Base-by-base conservation (phyloP, 305 asterid genomes). In the Plantago lanceolata region DNA sequence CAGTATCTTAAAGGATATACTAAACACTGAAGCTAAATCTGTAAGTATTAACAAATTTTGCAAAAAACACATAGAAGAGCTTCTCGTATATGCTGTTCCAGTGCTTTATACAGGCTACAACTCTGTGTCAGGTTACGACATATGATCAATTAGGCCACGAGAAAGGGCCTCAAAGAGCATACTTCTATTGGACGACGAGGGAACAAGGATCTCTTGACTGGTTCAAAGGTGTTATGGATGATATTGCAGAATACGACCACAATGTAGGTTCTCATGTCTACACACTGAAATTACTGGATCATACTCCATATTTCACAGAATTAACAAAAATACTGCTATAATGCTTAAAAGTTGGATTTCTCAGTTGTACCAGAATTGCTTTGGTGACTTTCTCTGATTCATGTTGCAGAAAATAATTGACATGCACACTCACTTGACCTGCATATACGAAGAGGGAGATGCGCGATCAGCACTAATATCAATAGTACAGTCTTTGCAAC, bases 211-310 rank as follows among this genome's bases (percentile, higher is more conserved):
- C 93, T 2, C 89, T 92, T 29, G 96, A 92, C 21, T 92, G 98
- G 97, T 92, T 92, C 68, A 92, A 87, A 74, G 98, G 96, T 5
- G 98, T 89, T 12, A 85, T 92, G 96, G 96, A 92, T 66, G 98
- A 92, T 71, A 81, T 89, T 48, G 89, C 96, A 63, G 95, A 89
- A 57, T 77, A 78, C 28, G 98, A 92, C 68, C 76, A 70, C 8
- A 68, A 87, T 68, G 96, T 91, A 73, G 31, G 88, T 61, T 64
- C 64, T 64, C 64, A 3, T 7, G 15, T 48, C 19, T 48, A 16
- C 8, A 16, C 15, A 40, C 44, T 40, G 45, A 8, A 9, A 40
- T 8, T 9, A 9, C 45, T 40, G 45, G 11, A 40, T 40, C 16
- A 40, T 40, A 0, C 11, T 15, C 45, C 3, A 40, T 11, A 40